Evolutionary conservation across 176 grass and related monocot species (phyloP).

Genomic region (Juncus inflexus): DNA sequence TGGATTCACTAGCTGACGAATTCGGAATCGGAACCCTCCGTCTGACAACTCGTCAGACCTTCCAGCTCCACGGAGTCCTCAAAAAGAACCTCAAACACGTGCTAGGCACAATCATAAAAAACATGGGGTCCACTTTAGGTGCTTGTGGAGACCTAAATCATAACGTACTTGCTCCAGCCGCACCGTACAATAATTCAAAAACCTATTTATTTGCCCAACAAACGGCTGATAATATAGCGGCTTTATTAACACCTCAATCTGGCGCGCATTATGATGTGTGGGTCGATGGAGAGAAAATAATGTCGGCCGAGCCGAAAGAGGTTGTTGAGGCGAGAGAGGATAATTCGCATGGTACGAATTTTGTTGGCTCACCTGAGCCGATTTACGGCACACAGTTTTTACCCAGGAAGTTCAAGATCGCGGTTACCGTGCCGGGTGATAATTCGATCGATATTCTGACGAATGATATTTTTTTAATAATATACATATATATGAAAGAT

Average conservation of each 20-base stretch:
- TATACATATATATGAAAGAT: too few species aligned
- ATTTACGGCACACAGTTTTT: conserved; percentile 94
- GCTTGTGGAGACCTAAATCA: conserved; percentile 96
- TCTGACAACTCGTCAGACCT: conserved; percentile 87
- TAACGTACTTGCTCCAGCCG: conserved; percentile 94
- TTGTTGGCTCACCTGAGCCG: conserved; percentile 82
- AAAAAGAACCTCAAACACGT: conserved; percentile 97
- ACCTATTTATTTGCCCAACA: conserved; percentile 74
- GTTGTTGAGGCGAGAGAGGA: conserved; percentile 82
- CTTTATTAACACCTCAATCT: conserved; percentile 83
- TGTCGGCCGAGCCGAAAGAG: conserved; percentile 86
- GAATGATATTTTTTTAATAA: conserved; percentile 94
- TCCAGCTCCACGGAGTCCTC: conserved; percentile 87
- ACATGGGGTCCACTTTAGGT: conserved; percentile 95
- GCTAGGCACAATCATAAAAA: conserved; percentile 75
- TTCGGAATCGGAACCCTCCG: conserved; percentile 91
- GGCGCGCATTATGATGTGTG: conserved; percentile 97
- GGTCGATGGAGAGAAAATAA: conserved; percentile 98
- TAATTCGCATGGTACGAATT: conserved; percentile 84
- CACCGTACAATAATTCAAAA: conserved; percentile 58
- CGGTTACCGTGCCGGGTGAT: conserved; percentile 69
- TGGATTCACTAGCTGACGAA: conserved; percentile 87
- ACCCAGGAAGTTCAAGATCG: conserved; percentile 97
- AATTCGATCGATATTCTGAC: conserved; percentile 97
- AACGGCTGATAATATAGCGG: conserved; percentile 81